Evolutionary conservation across 106 monocot genomes (phyloP).

Genomic region (Acanthochlamys bracteata): DNA sequence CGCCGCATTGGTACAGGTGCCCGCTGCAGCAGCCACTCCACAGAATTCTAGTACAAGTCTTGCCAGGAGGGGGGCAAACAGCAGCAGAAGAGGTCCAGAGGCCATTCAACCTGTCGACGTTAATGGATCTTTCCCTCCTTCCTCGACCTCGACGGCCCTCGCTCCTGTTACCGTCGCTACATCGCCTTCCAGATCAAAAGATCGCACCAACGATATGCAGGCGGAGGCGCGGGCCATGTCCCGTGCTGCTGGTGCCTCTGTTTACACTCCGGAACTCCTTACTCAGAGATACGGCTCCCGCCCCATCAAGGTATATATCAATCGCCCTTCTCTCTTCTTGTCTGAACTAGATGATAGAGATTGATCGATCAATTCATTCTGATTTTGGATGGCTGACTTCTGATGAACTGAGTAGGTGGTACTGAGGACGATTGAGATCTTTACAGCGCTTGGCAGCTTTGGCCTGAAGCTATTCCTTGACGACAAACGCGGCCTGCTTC

Average conservation of each 20-base stretch:
- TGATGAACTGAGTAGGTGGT: slow-evolving; percentile 25
- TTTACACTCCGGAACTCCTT: slow-evolving; percentile 70
- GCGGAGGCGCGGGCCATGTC: slow-evolving; percentile 77
- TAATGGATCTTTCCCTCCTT: background rate
- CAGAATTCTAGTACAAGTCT: background rate
- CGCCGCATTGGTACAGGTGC: background rate
- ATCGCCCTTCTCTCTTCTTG: background rate
- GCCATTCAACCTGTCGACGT: background rate
- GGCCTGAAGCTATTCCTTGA: slow-evolving; percentile 58
- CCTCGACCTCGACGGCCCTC: background rate
- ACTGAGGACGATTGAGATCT: slow-evolving; percentile 44
- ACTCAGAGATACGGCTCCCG: slow-evolving; percentile 48
- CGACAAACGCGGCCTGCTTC: slow-evolving; percentile 37
- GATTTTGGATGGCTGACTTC: no score
- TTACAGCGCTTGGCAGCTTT: slow-evolving; percentile 57
- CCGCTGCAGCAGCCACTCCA: background rate
- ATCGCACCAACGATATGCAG: slow-evolving; percentile 59
- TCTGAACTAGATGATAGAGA: background rate
- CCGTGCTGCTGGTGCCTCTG: slow-evolving; percentile 48
- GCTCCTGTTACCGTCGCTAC: background rate
- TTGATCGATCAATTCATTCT: background rate
- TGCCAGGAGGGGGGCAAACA: no score
- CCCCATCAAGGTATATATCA: slow-evolving; percentile 51
- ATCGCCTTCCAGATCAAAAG: slow-evolving; percentile 9
- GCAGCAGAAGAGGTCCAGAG: no score